Percentiles rank a stretch among this genome's conserved stretches.
These are phyloP conservation scores for Exserohilum rostratum DNA, from an alignment of 2,329 filamentous ascomycete genomes.

Conservation along the genomic window DNA sequence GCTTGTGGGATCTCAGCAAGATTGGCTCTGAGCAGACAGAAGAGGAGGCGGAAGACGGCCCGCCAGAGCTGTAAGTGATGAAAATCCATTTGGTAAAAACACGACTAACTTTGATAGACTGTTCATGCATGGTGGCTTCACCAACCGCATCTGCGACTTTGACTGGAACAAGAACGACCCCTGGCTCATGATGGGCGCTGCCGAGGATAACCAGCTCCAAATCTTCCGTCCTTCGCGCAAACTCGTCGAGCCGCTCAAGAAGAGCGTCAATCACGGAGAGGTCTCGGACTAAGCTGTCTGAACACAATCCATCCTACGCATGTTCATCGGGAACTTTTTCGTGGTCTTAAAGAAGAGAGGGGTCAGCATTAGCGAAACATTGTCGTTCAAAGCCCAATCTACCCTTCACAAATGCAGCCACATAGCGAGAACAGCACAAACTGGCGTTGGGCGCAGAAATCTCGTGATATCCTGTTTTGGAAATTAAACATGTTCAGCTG, in stretches of 20 bases:
- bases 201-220: conserved; percentile 95
- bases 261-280: conserved; percentile 47
- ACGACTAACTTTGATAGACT: conserved; percentile 60
- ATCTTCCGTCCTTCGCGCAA: conserved; percentile 64
- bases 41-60: conserved; percentile 93
- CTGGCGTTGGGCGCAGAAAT: conserved; percentile 2
- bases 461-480: conserved; percentile 6
- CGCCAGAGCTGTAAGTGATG: conserved; percentile 81
- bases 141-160: conserved; percentile 94
- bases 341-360: background rate
- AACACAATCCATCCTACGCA: background rate
- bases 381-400: too few species aligned
- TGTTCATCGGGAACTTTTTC: background rate
- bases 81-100: too few species aligned
- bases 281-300: conserved; percentile 43
- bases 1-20: conserved; percentile 94
- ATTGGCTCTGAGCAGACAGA: conserved; percentile 93
- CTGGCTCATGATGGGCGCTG: conserved; percentile 94
- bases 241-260: conserved; percentile 44
- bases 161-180: conserved; percentile 97
- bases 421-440: background rate
- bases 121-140: conserved; percentile 99
- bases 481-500: background rate
- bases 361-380: background rate
- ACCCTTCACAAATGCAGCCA: background rate